phyloP scores from a whole-genome alignment of 2,329 filamentous ascomycete species.

The Trichoderma sp. region DNA sequence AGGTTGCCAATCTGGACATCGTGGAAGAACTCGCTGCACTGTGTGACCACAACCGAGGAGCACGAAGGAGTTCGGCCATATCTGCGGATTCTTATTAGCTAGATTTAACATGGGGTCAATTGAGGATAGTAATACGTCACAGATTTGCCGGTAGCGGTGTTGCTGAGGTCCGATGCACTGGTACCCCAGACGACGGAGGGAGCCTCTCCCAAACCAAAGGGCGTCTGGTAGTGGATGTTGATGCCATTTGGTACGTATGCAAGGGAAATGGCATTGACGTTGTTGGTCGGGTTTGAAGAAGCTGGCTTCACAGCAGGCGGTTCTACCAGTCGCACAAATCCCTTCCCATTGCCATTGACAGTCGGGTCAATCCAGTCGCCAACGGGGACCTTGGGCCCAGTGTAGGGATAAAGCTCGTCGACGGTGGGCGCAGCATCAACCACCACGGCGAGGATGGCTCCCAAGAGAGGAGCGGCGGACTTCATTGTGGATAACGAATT shows the following conservation, averaged over 20 bases:
- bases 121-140: background rate
- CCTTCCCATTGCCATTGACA: constrained; percentile 6
- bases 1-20: constrained; percentile 6
- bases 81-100: background rate
- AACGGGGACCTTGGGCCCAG: background rate
- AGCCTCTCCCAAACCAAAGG: background rate
- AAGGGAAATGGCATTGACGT: constrained; percentile 5
- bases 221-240: constrained; percentile 10
- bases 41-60: background rate
- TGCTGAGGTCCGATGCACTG: background rate
- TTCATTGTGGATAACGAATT: background rate
- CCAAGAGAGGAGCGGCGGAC: background rate
- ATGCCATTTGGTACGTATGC: constrained; percentile 6
- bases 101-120: too few species aligned
- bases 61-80: constrained; percentile 6
- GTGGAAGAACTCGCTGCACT: constrained; percentile 13
- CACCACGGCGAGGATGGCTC: background rate
- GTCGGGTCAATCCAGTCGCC: constrained; percentile 2
- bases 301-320: constrained; percentile 7
- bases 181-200: constrained; percentile 1
- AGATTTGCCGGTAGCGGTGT: background rate
- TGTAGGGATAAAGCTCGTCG: constrained; percentile 9
- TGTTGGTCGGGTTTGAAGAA: constrained; percentile 2
- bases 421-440: background rate
- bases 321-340: constrained; percentile 3